Evolutionary conservation across 768 basidiomycete species (phyloP).

Genomic region (Termitomyces titanicus): DNA sequence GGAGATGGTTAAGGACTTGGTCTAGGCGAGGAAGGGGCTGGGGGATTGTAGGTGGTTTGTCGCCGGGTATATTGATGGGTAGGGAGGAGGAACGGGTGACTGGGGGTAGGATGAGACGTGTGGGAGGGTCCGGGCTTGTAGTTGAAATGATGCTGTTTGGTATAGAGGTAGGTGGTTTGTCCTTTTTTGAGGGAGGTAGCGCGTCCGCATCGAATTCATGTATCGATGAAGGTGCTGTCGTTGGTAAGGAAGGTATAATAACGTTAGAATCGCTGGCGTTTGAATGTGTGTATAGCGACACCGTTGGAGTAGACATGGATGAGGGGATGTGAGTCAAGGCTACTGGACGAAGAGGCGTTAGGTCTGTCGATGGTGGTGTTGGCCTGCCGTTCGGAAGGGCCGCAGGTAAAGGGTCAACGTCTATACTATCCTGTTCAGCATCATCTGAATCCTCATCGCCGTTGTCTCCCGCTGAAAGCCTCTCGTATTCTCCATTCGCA

Average conservation of each 20-base stretch:
- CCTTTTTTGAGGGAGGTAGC: slow-evolving; percentile 1
- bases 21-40: slow-evolving; percentile 13
- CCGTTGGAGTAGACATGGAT: slow-evolving; percentile 38
- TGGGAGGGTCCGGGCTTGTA: slow-evolving; percentile 39
- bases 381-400: not conserved
- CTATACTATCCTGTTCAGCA: slow-evolving; percentile 4
- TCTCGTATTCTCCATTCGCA: slow-evolving; percentile 57
- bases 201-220: slow-evolving; percentile 23
- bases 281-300: slow-evolving; percentile 29
- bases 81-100: slow-evolving; percentile 1
- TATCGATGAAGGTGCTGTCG: slow-evolving; percentile 22
- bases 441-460: slow-evolving; percentile 21
- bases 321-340: slow-evolving; percentile 26
- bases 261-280: slow-evolving; percentile 23
- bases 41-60: slow-evolving; percentile 2
- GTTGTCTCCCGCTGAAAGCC: slow-evolving; percentile 26
- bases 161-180: slow-evolving; percentile 12
- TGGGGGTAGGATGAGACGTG: slow-evolving; percentile 7
- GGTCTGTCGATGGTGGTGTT: slow-evolving; percentile 1
- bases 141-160: slow-evolving; percentile 54
- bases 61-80: not conserved
- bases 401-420: not conserved
- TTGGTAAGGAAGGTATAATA: slow-evolving; percentile 41
- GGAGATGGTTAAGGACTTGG: slow-evolving; percentile 15
- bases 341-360: slow-evolving; percentile 14